Conservation (phyloP, 1,284 basidiomycete species). For the Ustilago lituana region DNA sequence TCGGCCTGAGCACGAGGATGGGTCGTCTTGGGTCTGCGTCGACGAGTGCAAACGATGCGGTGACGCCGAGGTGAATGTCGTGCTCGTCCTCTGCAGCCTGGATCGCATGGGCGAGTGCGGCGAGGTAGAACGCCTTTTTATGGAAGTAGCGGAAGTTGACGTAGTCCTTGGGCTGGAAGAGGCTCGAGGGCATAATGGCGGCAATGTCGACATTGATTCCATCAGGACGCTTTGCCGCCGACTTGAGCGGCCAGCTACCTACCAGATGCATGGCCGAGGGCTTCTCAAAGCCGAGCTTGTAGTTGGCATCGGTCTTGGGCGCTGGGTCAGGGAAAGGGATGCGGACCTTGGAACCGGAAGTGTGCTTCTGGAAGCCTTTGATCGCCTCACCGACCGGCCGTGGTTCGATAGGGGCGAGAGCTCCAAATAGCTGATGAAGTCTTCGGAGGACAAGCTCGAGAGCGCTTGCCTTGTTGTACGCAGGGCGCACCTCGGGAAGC, state of each 20-base stretch:
- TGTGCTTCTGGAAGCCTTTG: conserved; percentile 70
- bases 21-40: conserved; percentile 77
- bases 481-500: conserved; percentile 56
- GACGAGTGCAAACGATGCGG: conserved; percentile 74
- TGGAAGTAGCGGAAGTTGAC: conserved; percentile 89
- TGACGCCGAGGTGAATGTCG: conserved; percentile 71
- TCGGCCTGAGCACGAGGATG: conserved; percentile 74
- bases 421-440: conserved; percentile 52
- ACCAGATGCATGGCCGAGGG: conserved; percentile 77
- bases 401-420: conserved; percentile 38
- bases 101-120: conserved; percentile 79
- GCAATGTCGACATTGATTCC: conserved; percentile 62
- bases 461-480: conserved; percentile 45
- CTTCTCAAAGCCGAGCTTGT: conserved; percentile 80
- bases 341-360: conserved; percentile 56
- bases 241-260: conserved; percentile 66
- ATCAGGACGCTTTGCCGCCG: conserved; percentile 54
- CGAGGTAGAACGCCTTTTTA: conserved; percentile 90
- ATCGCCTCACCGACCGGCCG: conserved; percentile 44
- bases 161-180: conserved; percentile 96
- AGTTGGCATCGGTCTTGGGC: conserved; percentile 69
- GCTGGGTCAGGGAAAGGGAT: conserved; percentile 69
- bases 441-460: conserved; percentile 61
- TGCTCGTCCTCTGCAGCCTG: conserved; percentile 33
- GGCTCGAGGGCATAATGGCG: conserved; percentile 69